A percentile compares a stretch with the other conserved stretches of the same genome.
Evolutionary conservation across 352 stramenopile genomes (phyloP).

Genomic region (Globisporangium acanthophoron): DNA sequence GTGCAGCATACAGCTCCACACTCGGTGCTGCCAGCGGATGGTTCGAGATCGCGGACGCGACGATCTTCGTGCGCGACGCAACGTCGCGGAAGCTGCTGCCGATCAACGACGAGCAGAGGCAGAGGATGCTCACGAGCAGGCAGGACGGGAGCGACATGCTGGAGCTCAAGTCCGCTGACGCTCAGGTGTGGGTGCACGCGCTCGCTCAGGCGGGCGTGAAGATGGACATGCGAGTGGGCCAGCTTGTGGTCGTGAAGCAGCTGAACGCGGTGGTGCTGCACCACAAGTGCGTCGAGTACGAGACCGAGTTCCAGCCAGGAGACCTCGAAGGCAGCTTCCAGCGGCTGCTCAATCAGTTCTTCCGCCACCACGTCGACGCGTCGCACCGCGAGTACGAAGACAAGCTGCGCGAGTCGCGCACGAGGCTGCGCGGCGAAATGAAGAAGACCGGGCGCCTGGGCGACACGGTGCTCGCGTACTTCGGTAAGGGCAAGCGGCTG

Average conservation of each 20-base stretch:
- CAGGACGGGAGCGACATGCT: conserved; percentile 29
- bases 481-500: conserved; percentile 34
- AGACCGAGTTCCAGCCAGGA: conserved; percentile 46
- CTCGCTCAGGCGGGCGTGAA: conserved; percentile 39
- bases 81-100: conserved; percentile 24
- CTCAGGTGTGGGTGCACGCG: conserved; percentile 52
- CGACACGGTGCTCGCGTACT: conserved; percentile 62
- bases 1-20: conserved; percentile 35
- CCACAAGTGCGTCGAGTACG: conserved; percentile 54
- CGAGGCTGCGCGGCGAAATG: conserved; percentile 42
- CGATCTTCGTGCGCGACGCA: conserved; percentile 27
- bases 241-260: conserved; percentile 50
- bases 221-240: conserved; percentile 42
- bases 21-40: conserved; percentile 37
- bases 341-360: conserved; percentile 57
- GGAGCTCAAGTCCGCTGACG: conserved; percentile 47
- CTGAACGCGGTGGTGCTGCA: conserved; percentile 51
- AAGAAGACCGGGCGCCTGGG: conserved; percentile 42
- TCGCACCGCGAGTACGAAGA: conserved; percentile 39
- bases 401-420: conserved; percentile 29
- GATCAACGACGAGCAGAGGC: conserved; percentile 21
- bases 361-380: conserved; percentile 31
- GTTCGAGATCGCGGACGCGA: conserved; percentile 54
- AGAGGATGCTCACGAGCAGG: conserved; percentile 33
- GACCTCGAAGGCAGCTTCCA: conserved; percentile 75